Evolutionary conservation across 768 basidiomycete species (phyloP).

Genomic region (Suillus lakei): DNA sequence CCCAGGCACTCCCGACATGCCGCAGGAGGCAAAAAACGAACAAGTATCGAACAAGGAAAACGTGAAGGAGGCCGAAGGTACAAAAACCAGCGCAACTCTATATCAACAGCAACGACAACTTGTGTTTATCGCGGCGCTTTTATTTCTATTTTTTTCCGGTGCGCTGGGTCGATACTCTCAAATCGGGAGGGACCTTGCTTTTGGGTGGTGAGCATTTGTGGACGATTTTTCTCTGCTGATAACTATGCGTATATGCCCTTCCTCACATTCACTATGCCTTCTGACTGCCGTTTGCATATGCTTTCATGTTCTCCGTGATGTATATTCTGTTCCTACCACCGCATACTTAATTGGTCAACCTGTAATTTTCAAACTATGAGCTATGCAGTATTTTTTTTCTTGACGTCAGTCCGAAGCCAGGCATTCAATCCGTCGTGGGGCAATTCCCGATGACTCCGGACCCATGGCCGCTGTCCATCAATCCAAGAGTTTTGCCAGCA

Average conservation of each 20-base stretch:
- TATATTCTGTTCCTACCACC: neutral
- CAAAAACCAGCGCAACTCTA: neutral
- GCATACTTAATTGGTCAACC: neutral
- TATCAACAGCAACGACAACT: constrained; percentile 1
- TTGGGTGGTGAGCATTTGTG: constrained; percentile 1
- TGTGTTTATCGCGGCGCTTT: neutral
- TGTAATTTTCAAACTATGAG: neutral
- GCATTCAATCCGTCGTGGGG: neutral
- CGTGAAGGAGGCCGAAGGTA: neutral
- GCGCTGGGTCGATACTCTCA: constrained; percentile 2
- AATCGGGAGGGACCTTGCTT: neutral
- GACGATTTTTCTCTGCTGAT: neutral
- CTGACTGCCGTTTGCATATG: neutral
- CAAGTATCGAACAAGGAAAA: neutral
- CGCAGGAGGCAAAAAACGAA: neutral
- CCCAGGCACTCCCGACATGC: neutral
- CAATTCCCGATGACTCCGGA: neutral
- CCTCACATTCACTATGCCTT: neutral
- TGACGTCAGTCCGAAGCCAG: neutral
- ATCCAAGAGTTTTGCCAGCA: too few relatives aligned
- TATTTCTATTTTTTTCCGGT: neutral
- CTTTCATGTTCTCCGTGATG: neutral
- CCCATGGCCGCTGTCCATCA: too few relatives aligned
- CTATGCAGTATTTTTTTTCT: neutral
- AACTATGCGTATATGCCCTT: neutral